Base-by-base conservation (phyloP, 1,284 basidiomycete genomes). In the Rhodotorula sp. region DNA sequence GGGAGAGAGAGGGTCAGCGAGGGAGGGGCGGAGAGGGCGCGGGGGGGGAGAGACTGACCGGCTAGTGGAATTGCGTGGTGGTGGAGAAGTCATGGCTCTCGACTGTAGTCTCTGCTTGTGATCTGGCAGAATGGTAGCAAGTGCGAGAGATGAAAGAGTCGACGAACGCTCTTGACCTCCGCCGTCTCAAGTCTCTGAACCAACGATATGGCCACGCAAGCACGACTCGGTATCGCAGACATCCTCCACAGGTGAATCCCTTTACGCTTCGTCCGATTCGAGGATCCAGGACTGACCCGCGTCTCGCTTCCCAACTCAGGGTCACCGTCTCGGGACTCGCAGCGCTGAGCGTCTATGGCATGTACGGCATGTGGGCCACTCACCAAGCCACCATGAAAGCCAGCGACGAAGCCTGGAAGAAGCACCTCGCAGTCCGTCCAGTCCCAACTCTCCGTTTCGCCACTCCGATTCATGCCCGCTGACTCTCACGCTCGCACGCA, bases 361-460 rank as follows among this genome's bases (percentile, higher is more conserved):
- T 73, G 49, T 71, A 71, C 54, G 74, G 74, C 29, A 73, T 73
- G 67, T 73, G 56, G 58, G 58, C 64, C n/a, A 64, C 65, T 18
- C 74, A 76, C 70, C 67, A 49, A 23, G 65, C 69, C 14, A 73
- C 67, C 6, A 71, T 76, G 69, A 48, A 62, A 48, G 69, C 67
- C 2, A 70, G 65, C 16, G 72, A 73, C 20, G 51, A 66, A 26
- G 74, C 74, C 0, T 70, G 64, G 65, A 56, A 62, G 15, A 69
- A 70, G 51, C 72, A 76, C 48, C 63, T 67, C 47, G 64, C 65
- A 15, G 71, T 71, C 29, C 29, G 62, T 34, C n/a, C n/a, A n/a
- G n/a, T n/a, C 18, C 39, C 39, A 8, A 43, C 39, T 43, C 23
- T 7, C 46, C 29, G 3, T 23, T 64, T 43, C 29, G 29, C 31